Evolutionary conservation across 2,329 filamentous ascomycete genomes (phyloP), one percentile per base, ranked within the genome.

Genomic region (Tolypocladium amazonense): DNA sequence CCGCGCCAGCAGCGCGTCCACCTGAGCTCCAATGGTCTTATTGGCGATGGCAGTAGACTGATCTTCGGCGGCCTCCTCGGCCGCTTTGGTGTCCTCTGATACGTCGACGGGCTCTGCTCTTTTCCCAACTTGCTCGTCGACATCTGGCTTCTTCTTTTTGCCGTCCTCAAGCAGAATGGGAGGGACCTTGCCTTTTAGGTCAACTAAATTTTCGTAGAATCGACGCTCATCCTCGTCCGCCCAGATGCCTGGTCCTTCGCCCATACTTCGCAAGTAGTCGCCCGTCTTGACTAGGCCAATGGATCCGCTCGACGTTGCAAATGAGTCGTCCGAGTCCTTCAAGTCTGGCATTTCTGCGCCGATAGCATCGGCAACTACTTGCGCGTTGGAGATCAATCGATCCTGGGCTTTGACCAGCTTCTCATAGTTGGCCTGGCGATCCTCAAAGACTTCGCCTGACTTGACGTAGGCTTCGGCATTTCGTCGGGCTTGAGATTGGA

Each of bases 401-500:
- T 99, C 94, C 70, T 97, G 91, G 0, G 88, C 82, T 73, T 97
- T 99, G 60, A 92, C 80, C 66, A 94, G 89, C 73, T 92, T 97
- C 72, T 99, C 95, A 66, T 95, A 96, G 70, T 92, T 97, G 58
- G 92, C 85, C 71, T 99, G 94, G 57, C 94, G 88, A 69, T 99
- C 94, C 71, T 99, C 94, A 64, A 99, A 97, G 6, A 99, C 93
- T 71, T 99, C 94, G 2, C 94, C 94, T 43, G 94, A 97, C 70
- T 97, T 97, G 67, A 99, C 93, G 68, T 99, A 99, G 7, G 93
- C 94, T 73, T 99, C 94, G 0, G 94, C 93, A 74, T 99, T 99
- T 66, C 93, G 92, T 63, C 92, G 90, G 58, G 90, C 91, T 75
- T 99, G 94, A 33, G 84, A 86, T 58, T 87, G 84, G 47, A 99